phyloP scores from a whole-genome alignment of 2,329 filamentous ascomycete species.

The Mariannaea sp. region DNA sequence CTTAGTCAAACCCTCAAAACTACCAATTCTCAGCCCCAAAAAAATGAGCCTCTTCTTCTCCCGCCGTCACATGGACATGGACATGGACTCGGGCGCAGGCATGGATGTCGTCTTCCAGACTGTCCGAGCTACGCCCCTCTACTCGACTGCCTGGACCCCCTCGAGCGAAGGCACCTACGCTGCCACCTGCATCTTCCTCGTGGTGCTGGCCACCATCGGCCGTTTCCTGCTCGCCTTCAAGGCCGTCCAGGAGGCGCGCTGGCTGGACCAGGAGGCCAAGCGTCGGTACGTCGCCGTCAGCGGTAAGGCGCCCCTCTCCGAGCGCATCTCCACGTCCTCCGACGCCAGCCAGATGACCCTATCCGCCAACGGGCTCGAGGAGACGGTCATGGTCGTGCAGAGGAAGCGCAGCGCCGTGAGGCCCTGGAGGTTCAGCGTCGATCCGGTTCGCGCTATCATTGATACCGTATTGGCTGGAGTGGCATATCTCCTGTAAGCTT shows the following conservation, averaged over 20 bases:
- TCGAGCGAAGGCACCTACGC: conserved; percentile 73
- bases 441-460: conserved; percentile 72
- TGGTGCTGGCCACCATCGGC: conserved; percentile 72
- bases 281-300: conserved; percentile 78
- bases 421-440: conserved; percentile 83
- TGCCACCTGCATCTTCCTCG: conserved; percentile 89
- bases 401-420: conserved; percentile 56
- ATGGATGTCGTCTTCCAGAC: conserved; percentile 67
- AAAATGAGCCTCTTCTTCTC: conserved; percentile 31
- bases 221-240: conserved; percentile 75
- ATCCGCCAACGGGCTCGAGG: conserved; percentile 78
- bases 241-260: conserved; percentile 63
- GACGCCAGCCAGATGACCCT: conserved; percentile 66
- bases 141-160: conserved; percentile 75
- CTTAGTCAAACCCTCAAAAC: too few relatives aligned
- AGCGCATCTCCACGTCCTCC: conserved; percentile 61
- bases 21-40: too few relatives aligned
- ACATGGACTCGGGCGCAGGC: conserved; percentile 24
- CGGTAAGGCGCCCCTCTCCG: conserved; percentile 63
- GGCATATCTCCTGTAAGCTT: conserved; percentile 81
- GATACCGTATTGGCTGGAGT: conserved; percentile 76
- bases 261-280: conserved; percentile 72
- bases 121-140: conserved; percentile 54
- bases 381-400: conserved; percentile 76
- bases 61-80: conserved; percentile 36